A percentile compares a stretch with the other conserved stretches of the same genome.
phyloP scores from a whole-genome alignment of 768 basidiomycete genomes.

The Termitomyces sp. region DNA sequence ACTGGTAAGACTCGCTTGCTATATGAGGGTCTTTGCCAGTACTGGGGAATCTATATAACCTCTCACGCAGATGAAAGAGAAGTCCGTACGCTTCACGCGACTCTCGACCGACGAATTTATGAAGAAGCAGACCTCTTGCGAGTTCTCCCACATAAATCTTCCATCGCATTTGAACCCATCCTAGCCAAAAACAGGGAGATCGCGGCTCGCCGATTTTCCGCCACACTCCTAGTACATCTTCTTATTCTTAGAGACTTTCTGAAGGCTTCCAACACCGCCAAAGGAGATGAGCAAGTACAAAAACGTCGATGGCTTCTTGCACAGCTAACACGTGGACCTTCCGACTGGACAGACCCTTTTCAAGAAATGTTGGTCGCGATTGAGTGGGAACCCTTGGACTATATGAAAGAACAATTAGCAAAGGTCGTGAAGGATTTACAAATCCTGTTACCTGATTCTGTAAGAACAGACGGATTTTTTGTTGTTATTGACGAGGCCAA shows the following conservation, averaged over 20 bases:
- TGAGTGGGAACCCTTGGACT: neutral
- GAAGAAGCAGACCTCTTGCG: too few species aligned
- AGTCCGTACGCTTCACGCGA: neutral
- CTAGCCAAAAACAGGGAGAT: too few species aligned
- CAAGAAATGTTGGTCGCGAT: neutral
- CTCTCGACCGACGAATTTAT: neutral
- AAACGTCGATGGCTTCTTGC: too few species aligned
- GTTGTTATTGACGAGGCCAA: slow-evolving; percentile 1
- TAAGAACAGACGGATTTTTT: neutral
- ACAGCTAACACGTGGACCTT: too few species aligned
- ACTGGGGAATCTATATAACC: too few species aligned
- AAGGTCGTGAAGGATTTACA: neutral
- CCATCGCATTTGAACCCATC: neutral
- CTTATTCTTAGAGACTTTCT: neutral
- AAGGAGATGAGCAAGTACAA: neutral
- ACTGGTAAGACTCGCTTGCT: slow-evolving; percentile 5
- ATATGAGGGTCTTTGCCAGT: too few species aligned
- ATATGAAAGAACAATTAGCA: neutral
- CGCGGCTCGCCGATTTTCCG: too few species aligned
- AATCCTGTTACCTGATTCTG: neutral
- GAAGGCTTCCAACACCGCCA: neutral
- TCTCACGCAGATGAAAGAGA: neutral
- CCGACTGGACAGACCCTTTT: neutral
- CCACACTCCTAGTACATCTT: too few species aligned
- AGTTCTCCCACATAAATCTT: neutral